Base-by-base conservation (phyloP, 176 grass and related monocot species). In the Raddia guianensis region DNA sequence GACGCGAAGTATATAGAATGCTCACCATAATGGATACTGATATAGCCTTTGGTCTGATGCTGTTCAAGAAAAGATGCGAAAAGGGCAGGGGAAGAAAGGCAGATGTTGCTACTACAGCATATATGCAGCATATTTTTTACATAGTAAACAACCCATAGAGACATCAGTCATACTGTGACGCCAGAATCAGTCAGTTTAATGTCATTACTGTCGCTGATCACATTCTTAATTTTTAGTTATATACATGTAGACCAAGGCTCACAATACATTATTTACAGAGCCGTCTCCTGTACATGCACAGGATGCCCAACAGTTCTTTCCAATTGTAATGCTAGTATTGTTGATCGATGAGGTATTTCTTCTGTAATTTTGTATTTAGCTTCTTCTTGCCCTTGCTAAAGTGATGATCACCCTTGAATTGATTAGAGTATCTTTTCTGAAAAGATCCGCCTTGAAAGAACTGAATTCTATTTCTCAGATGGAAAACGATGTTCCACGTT, bases 261-360 rank as follows among this genome's bases (percentile, higher is more conserved):
- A 13, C 74, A 67, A 44, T 72, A 53, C 77, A 59, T 82, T 73
- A 40, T 40, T 5, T 40, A 77, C 21, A 46, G 83, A 67, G 72
- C 50, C 69, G 61, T 61, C 61, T 60, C 35, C 1, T 72, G 44
- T 49, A 12, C 67, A 62, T 81, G 43, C 61, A 72, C 58, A 72
- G 79, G 33, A 65, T 75, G 51, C 16, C 14, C 14, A 74, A 21
- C 2, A 54, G 13, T 69, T 74, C 6, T 68, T 68, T 72, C 49
- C 62, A 27, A 53, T 15, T 86, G 50, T 82, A 82, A 82, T 72
- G 59, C 3, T 80, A 81, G 70, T 61, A 80, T 77, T 51, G 20
- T 13, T 66, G 27, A 77, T 59, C 44, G 78, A 73, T 52, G 51
- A 59, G 74, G 9, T 65, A 34, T 15, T 37, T 81, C 16, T 51